These are phyloP conservation scores for Sporothrix curviconia DNA, from an alignment of 2,329 filamentous ascomycete species.

Conservation along the genomic window DNA sequence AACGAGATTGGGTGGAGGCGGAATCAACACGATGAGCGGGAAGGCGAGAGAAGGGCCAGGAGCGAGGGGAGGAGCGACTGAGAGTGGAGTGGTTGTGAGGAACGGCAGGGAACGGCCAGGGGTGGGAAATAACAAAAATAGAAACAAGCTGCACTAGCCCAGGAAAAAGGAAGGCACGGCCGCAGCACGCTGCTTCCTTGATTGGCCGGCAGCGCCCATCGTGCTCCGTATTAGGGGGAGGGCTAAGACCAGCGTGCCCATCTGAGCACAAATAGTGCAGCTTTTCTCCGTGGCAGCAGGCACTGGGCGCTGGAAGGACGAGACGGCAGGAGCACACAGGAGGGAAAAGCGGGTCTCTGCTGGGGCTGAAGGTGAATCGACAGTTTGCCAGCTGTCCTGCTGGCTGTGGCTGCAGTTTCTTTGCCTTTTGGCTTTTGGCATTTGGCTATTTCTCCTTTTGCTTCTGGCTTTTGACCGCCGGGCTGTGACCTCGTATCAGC, in stretches of 20 bases:
- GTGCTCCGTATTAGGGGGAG: slow-evolving; percentile 5
- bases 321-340: background rate
- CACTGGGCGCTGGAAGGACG: background rate
- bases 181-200: slow-evolving; percentile 2
- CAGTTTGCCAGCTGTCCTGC: too few species aligned
- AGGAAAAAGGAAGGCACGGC: background rate
- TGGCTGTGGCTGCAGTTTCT: too few species aligned
- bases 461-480: too few species aligned
- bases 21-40: slow-evolving; percentile 5
- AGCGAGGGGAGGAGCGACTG: background rate
- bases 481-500: slow-evolving; percentile 10
- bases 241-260: background rate
- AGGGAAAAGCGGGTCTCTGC: background rate
- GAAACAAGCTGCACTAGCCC: slow-evolving; percentile 6
- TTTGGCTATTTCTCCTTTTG: too few species aligned
- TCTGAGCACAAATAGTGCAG: too few species aligned
- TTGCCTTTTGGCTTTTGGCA: too few species aligned
- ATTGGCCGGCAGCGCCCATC: slow-evolving; percentile 6
- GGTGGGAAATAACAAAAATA: slow-evolving; percentile 5
- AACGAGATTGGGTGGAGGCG: slow-evolving; percentile 6
- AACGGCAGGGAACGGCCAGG: background rate
- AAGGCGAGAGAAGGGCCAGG: background rate
- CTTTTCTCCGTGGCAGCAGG: background rate
- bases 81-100: background rate
- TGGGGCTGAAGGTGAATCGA: background rate